Percentiles rank a stretch among this genome's conserved stretches.
Evolutionary conservation across 441 rosid species (phyloP).

Genomic region (Rhodomyrtus psidioides): DNA sequence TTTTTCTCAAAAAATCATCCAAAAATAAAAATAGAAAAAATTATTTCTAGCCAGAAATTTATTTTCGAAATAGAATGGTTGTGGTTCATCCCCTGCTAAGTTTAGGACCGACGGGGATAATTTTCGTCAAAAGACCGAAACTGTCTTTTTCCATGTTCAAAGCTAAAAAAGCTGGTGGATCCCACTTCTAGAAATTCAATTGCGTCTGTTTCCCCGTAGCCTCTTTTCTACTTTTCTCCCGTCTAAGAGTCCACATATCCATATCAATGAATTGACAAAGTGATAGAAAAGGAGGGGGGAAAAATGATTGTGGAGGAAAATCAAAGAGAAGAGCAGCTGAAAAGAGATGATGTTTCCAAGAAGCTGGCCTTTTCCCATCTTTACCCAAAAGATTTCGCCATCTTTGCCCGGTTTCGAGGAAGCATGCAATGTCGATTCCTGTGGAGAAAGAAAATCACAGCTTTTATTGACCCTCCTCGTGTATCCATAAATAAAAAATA

Average conservation of each 20-base stretch:
- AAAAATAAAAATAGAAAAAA: too few relatives aligned
- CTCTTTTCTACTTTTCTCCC: neutral
- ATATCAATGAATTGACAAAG: neutral
- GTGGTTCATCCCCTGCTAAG: too few relatives aligned
- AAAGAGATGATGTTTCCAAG: neutral
- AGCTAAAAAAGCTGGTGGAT: neutral
- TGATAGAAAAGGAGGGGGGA: neutral
- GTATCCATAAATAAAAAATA: neutral
- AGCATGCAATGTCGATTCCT: neutral
- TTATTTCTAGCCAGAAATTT: too few relatives aligned
- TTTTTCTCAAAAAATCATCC: too few relatives aligned
- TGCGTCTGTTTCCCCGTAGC: neutral
- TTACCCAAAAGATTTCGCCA: neutral
- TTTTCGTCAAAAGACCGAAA: too few relatives aligned
- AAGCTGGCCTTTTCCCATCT: neutral
- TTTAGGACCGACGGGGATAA: too few relatives aligned
- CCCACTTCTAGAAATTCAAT: neutral
- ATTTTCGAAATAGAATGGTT: too few relatives aligned
- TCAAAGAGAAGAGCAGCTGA: neutral
- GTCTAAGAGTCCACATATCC: neutral
- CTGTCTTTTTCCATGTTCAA: neutral
- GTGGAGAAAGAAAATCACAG: neutral
- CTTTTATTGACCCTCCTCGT: neutral
- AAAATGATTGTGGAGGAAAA: neutral
- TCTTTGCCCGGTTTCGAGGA: conserved; percentile 5